Evolutionary conservation across 2,329 filamentous ascomycete genomes (phyloP), one percentile per base, ranked within the genome.

Genomic region (Alternaria triticimaculans): DNA sequence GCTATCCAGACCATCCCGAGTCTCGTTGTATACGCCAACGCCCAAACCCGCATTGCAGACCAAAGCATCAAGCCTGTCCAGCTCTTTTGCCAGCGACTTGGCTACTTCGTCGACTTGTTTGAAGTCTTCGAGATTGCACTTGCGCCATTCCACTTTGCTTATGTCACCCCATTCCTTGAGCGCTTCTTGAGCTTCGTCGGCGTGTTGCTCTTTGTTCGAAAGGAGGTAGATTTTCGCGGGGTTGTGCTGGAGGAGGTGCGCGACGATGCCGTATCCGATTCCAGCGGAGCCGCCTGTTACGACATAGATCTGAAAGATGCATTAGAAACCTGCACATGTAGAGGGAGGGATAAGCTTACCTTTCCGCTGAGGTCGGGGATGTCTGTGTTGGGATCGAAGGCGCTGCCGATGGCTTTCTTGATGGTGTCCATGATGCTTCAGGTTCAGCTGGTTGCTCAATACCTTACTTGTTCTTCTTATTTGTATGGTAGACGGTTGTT

Each of bases 191-290:
- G 84, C 83, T 60, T 84, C 80, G 18, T 78, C 69, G n/a, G 82
- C 79, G 69, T 86, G 83, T 21, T 85, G 75, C 67, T 84, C 81
- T 50, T 85, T 85, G 63, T 83, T 83, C 18, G 83, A 83, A 5
- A 87, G 78, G 4, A 86, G 76, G 62, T 84, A 84, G 50, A 86
- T 80, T 61, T 81, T 84, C 5, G 76, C 72, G 2, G 82, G 76
- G 49, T 82, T 83, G 71, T 85, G 83, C 68, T 86, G 82, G 4
- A 87, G 80, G n/a, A 86, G 74, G 64, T 87, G 85, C 8, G 84
- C 83, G 26, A 82, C 79, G 49, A 86, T 86, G 23, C 84, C 84
- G 62, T 82, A 86, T 15, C 84, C 84, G 30, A 85, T 85, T 20
- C 83, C 84, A n/a, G 83, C 81, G 20, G 80, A 82, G 21, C 83